Evolutionary conservation across 202 grass and related monocot genomes (phyloP).

Genomic region (Eragrostis tef): DNA sequence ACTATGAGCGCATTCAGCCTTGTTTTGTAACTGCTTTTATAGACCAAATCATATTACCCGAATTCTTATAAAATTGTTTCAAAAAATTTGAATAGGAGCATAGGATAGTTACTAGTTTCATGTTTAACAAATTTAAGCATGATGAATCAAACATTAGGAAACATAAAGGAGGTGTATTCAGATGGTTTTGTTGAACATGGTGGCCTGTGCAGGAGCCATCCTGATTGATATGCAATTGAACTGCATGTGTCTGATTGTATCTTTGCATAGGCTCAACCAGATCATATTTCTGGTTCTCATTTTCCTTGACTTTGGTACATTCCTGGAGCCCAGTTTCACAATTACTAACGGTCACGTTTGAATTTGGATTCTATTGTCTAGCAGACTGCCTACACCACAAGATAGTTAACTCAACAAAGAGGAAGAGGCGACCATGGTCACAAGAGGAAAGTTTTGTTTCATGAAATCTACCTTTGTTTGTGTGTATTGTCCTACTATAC

Average conservation of each 20-base stretch:
- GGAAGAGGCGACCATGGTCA: slow-evolving; percentile 26
- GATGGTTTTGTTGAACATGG: no score
- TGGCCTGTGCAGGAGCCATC: not conserved
- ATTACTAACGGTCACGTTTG: slow-evolving; percentile 4
- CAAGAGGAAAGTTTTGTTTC: slow-evolving; percentile 48
- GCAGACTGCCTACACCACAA: slow-evolving; percentile 33
- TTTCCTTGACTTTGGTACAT: not conserved
- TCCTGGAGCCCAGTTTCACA: not conserved
- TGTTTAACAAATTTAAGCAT: not conserved
- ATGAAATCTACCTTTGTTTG: slow-evolving; percentile 1
- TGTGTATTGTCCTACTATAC: slow-evolving; percentile 17
- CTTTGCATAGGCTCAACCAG: not conserved
- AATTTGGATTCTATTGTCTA: slow-evolving; percentile 22
- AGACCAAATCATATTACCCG: no score
- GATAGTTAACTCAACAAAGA: slow-evolving; percentile 34
- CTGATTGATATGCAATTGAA: not conserved
- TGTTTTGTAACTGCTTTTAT: not conserved
- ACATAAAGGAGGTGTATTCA: not conserved
- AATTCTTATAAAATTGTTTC: no score
- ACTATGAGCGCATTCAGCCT: not conserved
- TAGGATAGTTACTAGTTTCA: no score
- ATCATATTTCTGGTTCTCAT: slow-evolving; percentile 12
- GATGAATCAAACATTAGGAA: not conserved
- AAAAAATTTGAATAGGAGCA: no score
- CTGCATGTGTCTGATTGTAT: not conserved